Percentiles rank a stretch among this genome's conserved stretches.
Evolutionary conservation across 1,139 yeast species (phyloP).

Genomic region (Yamadazyma membranifaciens): DNA sequence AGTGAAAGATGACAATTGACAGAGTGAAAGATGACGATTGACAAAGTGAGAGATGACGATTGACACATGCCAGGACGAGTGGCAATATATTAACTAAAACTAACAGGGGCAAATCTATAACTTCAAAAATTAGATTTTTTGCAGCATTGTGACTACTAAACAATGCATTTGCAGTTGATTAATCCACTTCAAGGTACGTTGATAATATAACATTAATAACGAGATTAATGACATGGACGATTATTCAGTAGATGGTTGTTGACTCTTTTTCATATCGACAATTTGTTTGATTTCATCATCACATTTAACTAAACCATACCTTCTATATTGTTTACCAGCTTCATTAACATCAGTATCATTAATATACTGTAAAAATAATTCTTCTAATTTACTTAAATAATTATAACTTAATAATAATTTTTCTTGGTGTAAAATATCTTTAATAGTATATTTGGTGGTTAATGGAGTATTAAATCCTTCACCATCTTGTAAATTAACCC

Average conservation of each 20-base stretch:
- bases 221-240: not conserved
- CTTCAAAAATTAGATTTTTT: too few species aligned
- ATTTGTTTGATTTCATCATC: conserved; percentile 41
- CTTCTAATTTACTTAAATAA: conserved; percentile 51
- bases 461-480: conserved; percentile 81
- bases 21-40: too few species aligned
- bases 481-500: conserved; percentile 62
- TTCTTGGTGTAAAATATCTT: conserved; percentile 26
- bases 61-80: too few species aligned
- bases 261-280: conserved; percentile 21
- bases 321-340: conserved; percentile 55
- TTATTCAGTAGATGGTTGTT: too few species aligned
- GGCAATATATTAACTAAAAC: too few species aligned
- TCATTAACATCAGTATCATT: conserved; percentile 32
- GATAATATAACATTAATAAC: too few species aligned
- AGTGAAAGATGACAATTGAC: too few species aligned
- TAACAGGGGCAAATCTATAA: too few species aligned
- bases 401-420: conserved; percentile 53
- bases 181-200: too few species aligned
- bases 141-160: too few species aligned
- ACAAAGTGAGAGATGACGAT: too few species aligned
- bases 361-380: conserved; percentile 39
- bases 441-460: conserved; percentile 23
- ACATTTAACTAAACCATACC: conserved; percentile 57
- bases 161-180: too few species aligned